Evolutionary conservation across 257 asterid genomes (phyloP).

Genomic region (Fraxinus americana): DNA sequence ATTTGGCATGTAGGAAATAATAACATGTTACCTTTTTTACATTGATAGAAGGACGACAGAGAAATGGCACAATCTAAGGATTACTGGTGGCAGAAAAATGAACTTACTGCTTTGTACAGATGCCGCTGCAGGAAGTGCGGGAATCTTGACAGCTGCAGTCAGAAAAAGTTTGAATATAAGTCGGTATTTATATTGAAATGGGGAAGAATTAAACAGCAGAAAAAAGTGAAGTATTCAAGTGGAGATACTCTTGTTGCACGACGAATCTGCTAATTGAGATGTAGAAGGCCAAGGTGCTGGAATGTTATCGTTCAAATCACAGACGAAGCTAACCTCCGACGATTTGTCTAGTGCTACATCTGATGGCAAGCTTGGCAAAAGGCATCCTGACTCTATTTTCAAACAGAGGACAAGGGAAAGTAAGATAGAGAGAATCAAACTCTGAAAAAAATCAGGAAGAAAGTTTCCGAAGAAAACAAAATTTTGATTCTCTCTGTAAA

Average conservation of each 20-base stretch:
- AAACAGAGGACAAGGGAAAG: background rate
- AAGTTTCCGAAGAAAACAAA: no score
- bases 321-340: slow-evolving; percentile 78
- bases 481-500: background rate
- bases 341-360: slow-evolving; percentile 75
- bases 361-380: slow-evolving; percentile 91
- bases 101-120: slow-evolving; percentile 83
- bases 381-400: slow-evolving; percentile 79
- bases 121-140: slow-evolving; percentile 99
- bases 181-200: background rate
- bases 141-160: slow-evolving; percentile 77
- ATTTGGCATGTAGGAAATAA: background rate
- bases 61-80: background rate
- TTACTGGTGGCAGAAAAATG: background rate
- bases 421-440: background rate
- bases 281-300: slow-evolving; percentile 98
- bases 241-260: slow-evolving; percentile 85
- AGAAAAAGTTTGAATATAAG: slow-evolving; percentile 4
- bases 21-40: background rate
- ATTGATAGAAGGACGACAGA: background rate
- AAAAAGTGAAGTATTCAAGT: background rate
- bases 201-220: background rate
- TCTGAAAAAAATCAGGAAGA: no score
- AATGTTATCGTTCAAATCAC: slow-evolving; percentile 95
- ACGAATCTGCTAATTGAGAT: slow-evolving; percentile 61